Conservation (phyloP, 345 rosid genomes). For the Gossypium australe region DNA sequence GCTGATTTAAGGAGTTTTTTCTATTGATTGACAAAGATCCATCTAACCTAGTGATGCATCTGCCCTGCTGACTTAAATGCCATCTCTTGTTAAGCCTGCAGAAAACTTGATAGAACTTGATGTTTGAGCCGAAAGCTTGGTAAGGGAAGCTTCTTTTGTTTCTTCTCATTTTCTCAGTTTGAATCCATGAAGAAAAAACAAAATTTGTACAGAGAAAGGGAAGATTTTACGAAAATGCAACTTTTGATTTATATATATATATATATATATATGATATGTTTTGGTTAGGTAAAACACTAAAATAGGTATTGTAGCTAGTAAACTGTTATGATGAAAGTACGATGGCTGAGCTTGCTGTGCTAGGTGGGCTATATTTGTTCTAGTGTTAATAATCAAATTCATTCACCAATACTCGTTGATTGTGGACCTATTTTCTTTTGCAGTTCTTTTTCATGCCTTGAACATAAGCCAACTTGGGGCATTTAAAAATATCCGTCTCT, state of each 20-base stretch:
- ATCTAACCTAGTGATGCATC: neutral
- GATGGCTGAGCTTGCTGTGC: neutral
- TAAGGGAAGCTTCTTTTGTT: neutral
- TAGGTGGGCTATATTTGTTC: neutral
- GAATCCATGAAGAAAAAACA: neutral
- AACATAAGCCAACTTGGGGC: neutral
- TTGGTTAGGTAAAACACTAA: constrained; percentile 1
- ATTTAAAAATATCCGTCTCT: neutral
- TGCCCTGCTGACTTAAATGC: neutral
- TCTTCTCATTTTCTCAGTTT: neutral
- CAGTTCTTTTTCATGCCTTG: neutral
- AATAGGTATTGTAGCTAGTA: neutral
- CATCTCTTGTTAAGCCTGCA: constrained; percentile 7
- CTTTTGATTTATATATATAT: constrained; percentile 23
- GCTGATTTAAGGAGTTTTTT: neutral
- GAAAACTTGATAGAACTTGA: neutral
- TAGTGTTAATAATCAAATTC: neutral
- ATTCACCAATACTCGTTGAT: neutral
- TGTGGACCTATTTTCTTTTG: neutral
- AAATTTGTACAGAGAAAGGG: constrained; percentile 23
- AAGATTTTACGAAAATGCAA: constrained; percentile 19
- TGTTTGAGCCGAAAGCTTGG: constrained; percentile 5
- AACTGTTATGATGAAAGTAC: neutral
- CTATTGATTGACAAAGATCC: neutral
- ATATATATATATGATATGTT: neutral